A percentile compares a stretch with the other conserved stretches of the same genome.
Conservation (phyloP, 1,284 basidiomycete species). For the Gymnopus androsaceus region DNA sequence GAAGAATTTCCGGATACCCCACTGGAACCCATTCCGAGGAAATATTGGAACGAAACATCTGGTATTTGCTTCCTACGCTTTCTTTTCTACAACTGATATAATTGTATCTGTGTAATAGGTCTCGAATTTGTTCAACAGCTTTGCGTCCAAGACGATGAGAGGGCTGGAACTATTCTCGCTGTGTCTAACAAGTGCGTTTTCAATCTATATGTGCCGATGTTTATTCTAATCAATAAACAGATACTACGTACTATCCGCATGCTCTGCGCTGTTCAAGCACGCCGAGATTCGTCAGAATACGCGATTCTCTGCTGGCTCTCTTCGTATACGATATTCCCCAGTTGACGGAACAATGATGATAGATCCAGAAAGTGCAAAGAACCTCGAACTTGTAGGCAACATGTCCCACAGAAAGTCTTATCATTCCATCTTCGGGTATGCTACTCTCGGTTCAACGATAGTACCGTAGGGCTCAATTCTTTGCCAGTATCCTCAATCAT, state of each 20-base stretch:
- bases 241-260: constrained; percentile 86
- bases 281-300: constrained; percentile 67
- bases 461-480: background rate
- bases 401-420: constrained; percentile 61
- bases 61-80: constrained; percentile 55
- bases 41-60: constrained; percentile 79
- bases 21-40: constrained; percentile 70
- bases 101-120: constrained; percentile 48
- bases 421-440: constrained; percentile 76
- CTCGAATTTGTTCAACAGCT: constrained; percentile 77
- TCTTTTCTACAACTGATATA: too few species aligned
- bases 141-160: constrained; percentile 74
- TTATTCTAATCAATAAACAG: constrained; percentile 41
- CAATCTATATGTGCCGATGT: constrained; percentile 22
- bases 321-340: constrained; percentile 80
- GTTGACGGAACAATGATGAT: constrained; percentile 92
- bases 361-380: constrained; percentile 82
- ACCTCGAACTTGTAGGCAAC: constrained; percentile 87
- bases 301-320: constrained; percentile 67
- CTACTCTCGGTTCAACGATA: background rate
- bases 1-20: constrained; percentile 73
- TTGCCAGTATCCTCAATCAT: constrained; percentile 65
- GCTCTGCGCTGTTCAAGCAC: constrained; percentile 84
- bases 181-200: constrained; percentile 73
- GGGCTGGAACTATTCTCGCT: constrained; percentile 73